phyloP scores from a whole-genome alignment of 2,329 filamentous ascomycete species.

The Arthrinium puccinioides region DNA sequence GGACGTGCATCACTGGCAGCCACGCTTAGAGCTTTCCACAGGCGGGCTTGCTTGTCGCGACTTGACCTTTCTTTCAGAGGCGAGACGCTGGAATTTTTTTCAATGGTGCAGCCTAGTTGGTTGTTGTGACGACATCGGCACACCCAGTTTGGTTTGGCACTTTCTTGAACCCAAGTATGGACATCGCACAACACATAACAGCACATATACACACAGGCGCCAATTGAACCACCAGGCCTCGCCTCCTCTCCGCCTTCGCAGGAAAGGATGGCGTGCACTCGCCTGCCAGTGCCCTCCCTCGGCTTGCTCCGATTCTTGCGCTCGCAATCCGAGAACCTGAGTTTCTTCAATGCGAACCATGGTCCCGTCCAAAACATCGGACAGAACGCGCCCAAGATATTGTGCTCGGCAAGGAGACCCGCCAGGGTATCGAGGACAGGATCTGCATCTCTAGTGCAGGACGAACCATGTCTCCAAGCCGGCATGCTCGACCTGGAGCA shows the following conservation, averaged over 20 bases:
- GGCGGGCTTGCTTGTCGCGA: too few species aligned
- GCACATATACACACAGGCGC: too few species aligned
- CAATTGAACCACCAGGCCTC: neutral
- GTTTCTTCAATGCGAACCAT: conserved; percentile 39
- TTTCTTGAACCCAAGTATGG: too few species aligned
- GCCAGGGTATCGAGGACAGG: neutral
- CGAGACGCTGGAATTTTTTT: too few species aligned
- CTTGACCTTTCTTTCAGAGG: too few species aligned
- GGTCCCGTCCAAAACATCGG: conserved; percentile 4
- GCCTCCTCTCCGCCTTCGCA: conserved; percentile 4
- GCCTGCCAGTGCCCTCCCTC: conserved; percentile 41
- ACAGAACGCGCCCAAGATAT: conserved; percentile 8
- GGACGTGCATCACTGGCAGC: too few species aligned
- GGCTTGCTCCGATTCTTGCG: conserved; percentile 66
- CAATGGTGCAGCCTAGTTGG: too few species aligned
- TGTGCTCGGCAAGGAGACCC: conserved; percentile 11
- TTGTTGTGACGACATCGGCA: too few species aligned
- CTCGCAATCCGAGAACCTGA: conserved; percentile 56
- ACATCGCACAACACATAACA: too few species aligned
- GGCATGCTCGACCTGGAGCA: conserved; percentile 20
- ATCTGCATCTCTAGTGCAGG: conserved; percentile 8
- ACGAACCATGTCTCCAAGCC: conserved; percentile 17
- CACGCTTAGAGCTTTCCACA: too few species aligned
- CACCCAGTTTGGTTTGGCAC: too few species aligned
- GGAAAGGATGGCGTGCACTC: conserved; percentile 41